Conservation (phyloP, 2,329 filamentous ascomycete genomes). For the Hyphodiscus sp. region DNA sequence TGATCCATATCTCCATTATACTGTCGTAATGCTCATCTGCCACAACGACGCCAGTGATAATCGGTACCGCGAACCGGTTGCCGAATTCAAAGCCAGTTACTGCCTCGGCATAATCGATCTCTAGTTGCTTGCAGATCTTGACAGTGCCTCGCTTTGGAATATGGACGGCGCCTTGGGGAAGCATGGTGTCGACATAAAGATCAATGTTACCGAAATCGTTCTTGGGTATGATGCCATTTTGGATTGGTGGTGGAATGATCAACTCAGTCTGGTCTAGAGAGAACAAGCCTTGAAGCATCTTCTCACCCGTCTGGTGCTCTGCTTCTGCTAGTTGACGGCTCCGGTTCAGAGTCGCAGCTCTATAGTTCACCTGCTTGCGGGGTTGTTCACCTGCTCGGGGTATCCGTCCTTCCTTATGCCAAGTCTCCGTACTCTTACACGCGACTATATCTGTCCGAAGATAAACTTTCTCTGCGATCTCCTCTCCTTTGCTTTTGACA, state of each 20-base stretch:
- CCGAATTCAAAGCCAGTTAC: slow-evolving; percentile 97
- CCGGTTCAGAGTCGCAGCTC: slow-evolving; percentile 81
- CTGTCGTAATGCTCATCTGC: slow-evolving; percentile 70
- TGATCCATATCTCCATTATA: slow-evolving; percentile 72
- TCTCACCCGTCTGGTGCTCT: slow-evolving; percentile 67
- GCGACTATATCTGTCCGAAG: slow-evolving; percentile 70
- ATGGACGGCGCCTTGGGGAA: slow-evolving; percentile 77
- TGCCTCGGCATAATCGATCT: slow-evolving; percentile 86
- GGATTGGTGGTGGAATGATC: slow-evolving; percentile 86
- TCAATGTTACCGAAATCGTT: slow-evolving; percentile 97
- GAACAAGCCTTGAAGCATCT: slow-evolving; percentile 81
- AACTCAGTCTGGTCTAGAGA: slow-evolving; percentile 82
- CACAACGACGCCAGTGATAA: slow-evolving; percentile 85
- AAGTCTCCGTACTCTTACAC: slow-evolving; percentile 90
- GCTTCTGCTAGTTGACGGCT: slow-evolving; percentile 85
- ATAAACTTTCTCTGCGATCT: slow-evolving; percentile 75
- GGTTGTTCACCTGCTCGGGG: slow-evolving; percentile 65
- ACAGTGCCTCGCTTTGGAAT: slow-evolving; percentile 72
- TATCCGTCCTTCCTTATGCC: slow-evolving; percentile 92
- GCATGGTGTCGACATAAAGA: slow-evolving; percentile 89
- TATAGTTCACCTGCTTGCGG: slow-evolving; percentile 81
- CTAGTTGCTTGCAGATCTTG: slow-evolving; percentile 74
- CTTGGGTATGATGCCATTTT: slow-evolving; percentile 81
- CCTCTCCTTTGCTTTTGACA: slow-evolving; percentile 64
- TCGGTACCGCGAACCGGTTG: slow-evolving; percentile 85